phyloP scores from a whole-genome alignment of 2,329 filamentous ascomycete genomes.

The Sporothrix luriei region DNA sequence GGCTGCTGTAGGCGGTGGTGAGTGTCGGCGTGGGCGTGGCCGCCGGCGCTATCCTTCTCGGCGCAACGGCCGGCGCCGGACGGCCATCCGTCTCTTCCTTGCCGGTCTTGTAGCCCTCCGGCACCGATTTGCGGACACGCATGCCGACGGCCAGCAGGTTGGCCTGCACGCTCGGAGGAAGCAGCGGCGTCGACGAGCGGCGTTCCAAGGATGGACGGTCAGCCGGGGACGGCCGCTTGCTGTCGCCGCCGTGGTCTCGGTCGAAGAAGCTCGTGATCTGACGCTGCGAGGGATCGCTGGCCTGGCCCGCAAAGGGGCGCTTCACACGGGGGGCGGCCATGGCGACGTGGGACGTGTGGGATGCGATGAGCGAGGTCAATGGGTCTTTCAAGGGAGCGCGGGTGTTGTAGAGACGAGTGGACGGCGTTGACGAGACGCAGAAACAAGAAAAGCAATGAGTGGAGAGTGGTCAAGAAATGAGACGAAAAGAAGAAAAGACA shows the following conservation, averaged over 20 bases:
- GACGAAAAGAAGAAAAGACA: slow-evolving; percentile 2
- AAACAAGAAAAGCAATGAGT: slow-evolving; percentile 22
- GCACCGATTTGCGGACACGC: slow-evolving; percentile 89
- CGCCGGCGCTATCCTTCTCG: slow-evolving; percentile 9
- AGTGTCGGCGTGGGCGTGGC: not conserved
- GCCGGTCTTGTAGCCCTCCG: slow-evolving; percentile 89
- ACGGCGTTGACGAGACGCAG: not conserved
- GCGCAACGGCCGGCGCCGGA: not conserved
- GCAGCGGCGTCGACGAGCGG: slow-evolving; percentile 47
- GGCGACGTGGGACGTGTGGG: not conserved
- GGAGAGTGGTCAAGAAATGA: slow-evolving; percentile 7
- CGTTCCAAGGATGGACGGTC: slow-evolving; percentile 13
- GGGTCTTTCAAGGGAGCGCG: not conserved
- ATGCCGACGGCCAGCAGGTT: slow-evolving; percentile 91
- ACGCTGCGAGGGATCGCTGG: slow-evolving; percentile 60
- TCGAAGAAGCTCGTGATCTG: slow-evolving; percentile 67
- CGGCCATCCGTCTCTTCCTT: slow-evolving; percentile 44
- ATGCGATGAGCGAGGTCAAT: not conserved
- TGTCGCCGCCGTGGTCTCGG: slow-evolving; percentile 34
- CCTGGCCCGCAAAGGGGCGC: slow-evolving; percentile 62
- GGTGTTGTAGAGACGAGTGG: not conserved
- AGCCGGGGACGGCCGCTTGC: slow-evolving; percentile 32
- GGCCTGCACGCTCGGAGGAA: slow-evolving; percentile 71
- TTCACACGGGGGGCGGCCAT: slow-evolving; percentile 56
- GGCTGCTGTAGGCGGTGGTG: not conserved